Conservation (phyloP, 192 early-diverging fungal species). For the Coemansia sp. region DNA sequence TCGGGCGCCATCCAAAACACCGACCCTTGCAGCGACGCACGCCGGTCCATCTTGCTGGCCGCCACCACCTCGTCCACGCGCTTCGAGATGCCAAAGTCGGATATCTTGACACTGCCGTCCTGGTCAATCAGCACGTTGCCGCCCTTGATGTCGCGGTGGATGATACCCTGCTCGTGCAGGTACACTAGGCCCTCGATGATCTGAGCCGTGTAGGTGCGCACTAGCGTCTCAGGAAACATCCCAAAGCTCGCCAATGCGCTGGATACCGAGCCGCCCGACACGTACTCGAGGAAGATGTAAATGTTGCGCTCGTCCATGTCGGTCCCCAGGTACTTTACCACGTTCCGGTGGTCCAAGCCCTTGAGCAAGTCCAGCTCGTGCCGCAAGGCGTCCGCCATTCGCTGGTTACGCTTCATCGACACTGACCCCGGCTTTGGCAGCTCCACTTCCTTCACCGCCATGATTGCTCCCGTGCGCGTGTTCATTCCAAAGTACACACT, state of each 20-base stretch:
- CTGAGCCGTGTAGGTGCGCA: constrained; percentile 84
- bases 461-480: constrained; percentile 81
- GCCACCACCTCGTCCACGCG: constrained; percentile 74
- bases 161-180: constrained; percentile 90
- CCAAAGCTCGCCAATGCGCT: constrained; percentile 84
- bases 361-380: constrained; percentile 88
- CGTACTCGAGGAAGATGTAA: constrained; percentile 97
- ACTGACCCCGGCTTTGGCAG: constrained; percentile 67
- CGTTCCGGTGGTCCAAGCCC: constrained; percentile 91
- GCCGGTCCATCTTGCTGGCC: constrained; percentile 48
- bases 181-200: constrained; percentile 92
- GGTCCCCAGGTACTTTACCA: constrained; percentile 94
- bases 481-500: constrained; percentile 92
- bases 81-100: constrained; percentile 99
- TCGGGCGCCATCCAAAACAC: constrained; percentile 99
- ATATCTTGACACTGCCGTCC: constrained; percentile 93
- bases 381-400: constrained; percentile 84
- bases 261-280: constrained; percentile 94
- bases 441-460: constrained; percentile 98
- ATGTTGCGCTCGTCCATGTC: constrained; percentile 72
- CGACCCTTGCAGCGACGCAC: constrained; percentile 89
- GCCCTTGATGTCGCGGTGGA: constrained; percentile 98
- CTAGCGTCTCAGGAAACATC: constrained; percentile 80
- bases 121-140: constrained; percentile 91
- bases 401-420: constrained; percentile 70